Base-by-base conservation (phyloP, 352 stramenopile genomes). In the Pythium pyrilobum region DNA sequence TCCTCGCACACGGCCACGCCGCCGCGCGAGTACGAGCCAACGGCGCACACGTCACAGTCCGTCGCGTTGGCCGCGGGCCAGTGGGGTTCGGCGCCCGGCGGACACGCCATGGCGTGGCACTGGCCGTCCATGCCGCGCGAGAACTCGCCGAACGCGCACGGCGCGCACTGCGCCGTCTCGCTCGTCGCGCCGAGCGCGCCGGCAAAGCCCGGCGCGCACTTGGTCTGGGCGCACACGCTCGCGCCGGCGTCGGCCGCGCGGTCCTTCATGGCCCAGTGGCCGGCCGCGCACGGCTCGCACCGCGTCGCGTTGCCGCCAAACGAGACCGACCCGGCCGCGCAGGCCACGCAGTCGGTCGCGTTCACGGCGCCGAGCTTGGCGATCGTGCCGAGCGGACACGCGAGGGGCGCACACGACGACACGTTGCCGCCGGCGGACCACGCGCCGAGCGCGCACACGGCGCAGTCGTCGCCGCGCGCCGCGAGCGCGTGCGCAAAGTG, bases 21-120 rank as follows among this genome's bases (percentile, higher is more conserved):
- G 11, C 72, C 72, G 2, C 44, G 23, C 10, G 69, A 74, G 66
- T 61, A 81, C 27, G 38, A 66, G 13, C 72, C 72, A 9, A 76
- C 21, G 9, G 39, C 49, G 36, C 72, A 81, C 4, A 33, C 33
- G 3, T 27, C 24, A 34, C 67, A 80, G 53, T 80, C 64, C 11
- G 40, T 53, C 1, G 38, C 52, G 32, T 52, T 67, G 11, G 38
- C 50, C 0, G 67, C 64, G 0, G 64, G 42, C 0, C 42, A 36
- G 34, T 64, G 65, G 6, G 72, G 66, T 28, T 74, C 36, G 1
- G 66, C 54, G 5, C 69, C 66, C 21, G 57, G 46, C 10, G 55
- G 24, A 23, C 72, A 81, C 8, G 16, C 25, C 56, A 81, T 74
- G 5, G 29, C 18, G 7, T 66, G 43, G 44, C 72, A 81, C 36